Conservation (phyloP, 2,329 filamentous ascomycete genomes). For the Aspergillus bombycis region DNA sequence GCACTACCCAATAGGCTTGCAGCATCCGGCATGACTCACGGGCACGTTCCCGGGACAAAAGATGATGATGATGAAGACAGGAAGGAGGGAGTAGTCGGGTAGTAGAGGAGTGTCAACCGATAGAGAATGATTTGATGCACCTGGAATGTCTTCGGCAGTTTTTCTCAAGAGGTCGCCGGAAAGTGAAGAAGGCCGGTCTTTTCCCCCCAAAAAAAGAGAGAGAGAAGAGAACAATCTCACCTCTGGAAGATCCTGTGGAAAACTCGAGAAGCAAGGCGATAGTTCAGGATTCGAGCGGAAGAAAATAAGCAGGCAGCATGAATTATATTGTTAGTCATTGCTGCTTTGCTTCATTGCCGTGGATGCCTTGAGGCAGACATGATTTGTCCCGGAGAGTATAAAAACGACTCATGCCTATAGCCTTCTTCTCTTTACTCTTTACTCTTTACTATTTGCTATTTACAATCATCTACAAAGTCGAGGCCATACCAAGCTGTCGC, state of each 20-base stretch:
- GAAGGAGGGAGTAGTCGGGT: no score
- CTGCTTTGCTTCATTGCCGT: not conserved
- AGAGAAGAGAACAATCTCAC: no score
- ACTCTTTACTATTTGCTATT: not conserved
- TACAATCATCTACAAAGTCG: not conserved
- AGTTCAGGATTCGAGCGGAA: not conserved
- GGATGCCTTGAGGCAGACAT: constrained; percentile 8
- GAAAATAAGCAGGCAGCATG: constrained; percentile 6
- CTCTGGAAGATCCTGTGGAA: not conserved
- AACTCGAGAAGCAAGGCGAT: no score
- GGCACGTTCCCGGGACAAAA: not conserved
- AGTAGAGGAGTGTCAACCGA: not conserved
- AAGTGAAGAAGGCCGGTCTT: not conserved
- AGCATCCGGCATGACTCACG: not conserved
- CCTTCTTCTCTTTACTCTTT: not conserved
- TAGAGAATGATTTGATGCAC: not conserved
- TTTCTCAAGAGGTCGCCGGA: not conserved
- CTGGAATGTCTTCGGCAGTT: not conserved
- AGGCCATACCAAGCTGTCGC: not conserved
- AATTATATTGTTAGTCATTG: not conserved
- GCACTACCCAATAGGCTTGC: not conserved
- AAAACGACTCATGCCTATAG: not conserved
- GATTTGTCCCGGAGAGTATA: not conserved
- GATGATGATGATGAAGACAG: not conserved
- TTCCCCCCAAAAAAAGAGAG: not conserved